These are phyloP conservation scores for Trichoderma sp. DNA, from an alignment of 2,329 filamentous ascomycete genomes.

Conservation along the genomic window DNA sequence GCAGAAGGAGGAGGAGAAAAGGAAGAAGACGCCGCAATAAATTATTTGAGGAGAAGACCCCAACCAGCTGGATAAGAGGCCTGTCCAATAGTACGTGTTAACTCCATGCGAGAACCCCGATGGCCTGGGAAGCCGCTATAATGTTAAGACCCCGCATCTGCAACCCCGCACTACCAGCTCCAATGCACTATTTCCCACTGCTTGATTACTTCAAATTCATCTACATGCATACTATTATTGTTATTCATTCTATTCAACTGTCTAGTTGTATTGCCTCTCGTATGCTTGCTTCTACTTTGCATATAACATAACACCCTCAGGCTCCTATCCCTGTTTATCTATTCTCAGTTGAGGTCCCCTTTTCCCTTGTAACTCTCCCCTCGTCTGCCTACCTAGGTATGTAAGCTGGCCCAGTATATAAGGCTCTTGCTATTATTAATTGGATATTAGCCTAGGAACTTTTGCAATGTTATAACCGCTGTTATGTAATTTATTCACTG, in stretches of 20 bases:
- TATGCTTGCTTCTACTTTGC: too few species aligned
- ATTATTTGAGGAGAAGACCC: background rate
- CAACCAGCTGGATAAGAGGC: background rate
- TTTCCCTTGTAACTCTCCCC: background rate
- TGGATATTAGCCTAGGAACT: background rate
- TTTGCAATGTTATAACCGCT: background rate
- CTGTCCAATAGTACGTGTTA: background rate
- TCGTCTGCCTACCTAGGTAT: background rate
- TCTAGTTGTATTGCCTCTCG: too few species aligned
- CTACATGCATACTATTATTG: too few species aligned
- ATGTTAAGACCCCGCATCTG: slow-evolving; percentile 18
- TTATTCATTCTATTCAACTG: too few species aligned
- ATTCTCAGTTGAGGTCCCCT: background rate
- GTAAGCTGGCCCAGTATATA: background rate
- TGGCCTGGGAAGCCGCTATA: slow-evolving; percentile 5
- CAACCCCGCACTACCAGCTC: slow-evolving; percentile 22
- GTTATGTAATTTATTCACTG: background rate
- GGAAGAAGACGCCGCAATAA: background rate
- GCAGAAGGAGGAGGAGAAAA: background rate
- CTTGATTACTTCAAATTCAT: background rate
- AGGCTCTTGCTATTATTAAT: background rate
- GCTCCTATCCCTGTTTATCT: background rate
- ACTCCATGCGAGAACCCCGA: slow-evolving; percentile 14
- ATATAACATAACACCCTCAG: background rate
- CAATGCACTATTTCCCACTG: background rate